Conservation (phyloP, 768 basidiomycete genomes). For the Heimioporus sp. region DNA sequence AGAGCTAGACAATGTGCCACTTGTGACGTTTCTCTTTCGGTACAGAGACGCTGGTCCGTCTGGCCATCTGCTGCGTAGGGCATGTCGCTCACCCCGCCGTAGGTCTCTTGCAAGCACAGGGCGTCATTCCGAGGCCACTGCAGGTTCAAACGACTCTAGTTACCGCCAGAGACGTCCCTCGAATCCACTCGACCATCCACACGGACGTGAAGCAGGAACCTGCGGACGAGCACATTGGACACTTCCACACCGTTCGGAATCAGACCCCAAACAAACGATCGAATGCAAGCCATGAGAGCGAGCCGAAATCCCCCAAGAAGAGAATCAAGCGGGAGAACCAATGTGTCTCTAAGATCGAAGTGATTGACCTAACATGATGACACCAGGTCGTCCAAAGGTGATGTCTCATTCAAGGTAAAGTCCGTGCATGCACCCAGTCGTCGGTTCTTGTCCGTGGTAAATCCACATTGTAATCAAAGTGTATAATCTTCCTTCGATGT, state of each 20-base stretch:
- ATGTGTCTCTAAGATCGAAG: conserved; percentile 13
- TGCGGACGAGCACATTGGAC: background rate
- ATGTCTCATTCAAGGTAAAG: no score
- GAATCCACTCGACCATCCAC: conserved; percentile 21
- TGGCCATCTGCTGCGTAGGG: background rate
- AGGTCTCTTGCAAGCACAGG: conserved; percentile 29
- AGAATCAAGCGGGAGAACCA: conserved; percentile 23
- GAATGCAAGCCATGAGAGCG: background rate
- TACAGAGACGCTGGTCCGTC: conserved; percentile 28
- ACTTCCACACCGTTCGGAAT: background rate
- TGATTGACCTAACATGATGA: conserved; percentile 31
- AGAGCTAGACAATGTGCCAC: conserved; percentile 14
- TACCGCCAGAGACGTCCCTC: conserved; percentile 8
- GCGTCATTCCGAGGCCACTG: conserved; percentile 20
- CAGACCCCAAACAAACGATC: conserved; percentile 4
- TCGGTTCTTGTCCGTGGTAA: no score
- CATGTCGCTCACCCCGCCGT: background rate
- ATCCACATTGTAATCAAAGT: no score
- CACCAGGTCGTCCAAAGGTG: no score
- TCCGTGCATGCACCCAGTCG: no score
- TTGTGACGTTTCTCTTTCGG: conserved; percentile 29
- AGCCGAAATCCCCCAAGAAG: conserved; percentile 20
- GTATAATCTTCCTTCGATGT: no score
- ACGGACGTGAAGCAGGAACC: conserved; percentile 10
- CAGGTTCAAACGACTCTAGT: background rate